Conservation (phyloP, 2,329 filamentous ascomycete genomes). For the Sporothrix humicola region DNA sequence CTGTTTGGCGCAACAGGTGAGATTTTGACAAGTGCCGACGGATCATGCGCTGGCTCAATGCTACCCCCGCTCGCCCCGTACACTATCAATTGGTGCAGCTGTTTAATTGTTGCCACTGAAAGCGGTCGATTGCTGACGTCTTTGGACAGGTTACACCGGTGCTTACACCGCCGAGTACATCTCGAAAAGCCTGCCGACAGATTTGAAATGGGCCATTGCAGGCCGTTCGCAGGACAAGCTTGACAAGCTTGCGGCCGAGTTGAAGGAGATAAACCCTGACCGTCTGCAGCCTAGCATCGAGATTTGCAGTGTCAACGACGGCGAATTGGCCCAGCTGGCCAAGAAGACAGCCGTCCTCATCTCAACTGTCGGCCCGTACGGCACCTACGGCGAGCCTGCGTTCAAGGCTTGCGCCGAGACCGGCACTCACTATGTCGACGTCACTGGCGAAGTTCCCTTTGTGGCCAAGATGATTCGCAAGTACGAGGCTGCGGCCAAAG, state of each 20-base stretch:
- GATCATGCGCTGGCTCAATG: background rate
- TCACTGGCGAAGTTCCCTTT: slow-evolving; percentile 66
- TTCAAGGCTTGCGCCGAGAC: slow-evolving; percentile 67
- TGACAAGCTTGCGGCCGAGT: slow-evolving; percentile 67
- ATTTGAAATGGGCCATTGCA: slow-evolving; percentile 85
- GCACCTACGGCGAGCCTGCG: slow-evolving; percentile 60
- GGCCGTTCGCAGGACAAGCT: slow-evolving; percentile 82
- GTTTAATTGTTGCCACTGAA: background rate
- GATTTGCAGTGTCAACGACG: slow-evolving; percentile 54
- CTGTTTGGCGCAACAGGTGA: slow-evolving; percentile 64
- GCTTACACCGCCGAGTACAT: slow-evolving; percentile 78
- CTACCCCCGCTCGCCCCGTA: background rate
- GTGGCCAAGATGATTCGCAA: slow-evolving; percentile 65
- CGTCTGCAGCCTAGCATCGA: slow-evolving; percentile 70
- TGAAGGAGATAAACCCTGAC: slow-evolving; percentile 71
- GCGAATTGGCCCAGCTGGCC: slow-evolving; percentile 55
- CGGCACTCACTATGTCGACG: slow-evolving; percentile 69
- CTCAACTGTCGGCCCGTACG: slow-evolving; percentile 65
- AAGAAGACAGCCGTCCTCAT: slow-evolving; percentile 64
- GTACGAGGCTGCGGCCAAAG: slow-evolving; percentile 59
- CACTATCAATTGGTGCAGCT: background rate
- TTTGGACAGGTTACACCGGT: slow-evolving; percentile 78
- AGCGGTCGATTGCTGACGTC: background rate
- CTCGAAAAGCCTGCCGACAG: slow-evolving; percentile 69
- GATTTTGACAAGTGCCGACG: slow-evolving; percentile 32